Conservation (phyloP, 2,329 filamentous ascomycete species). For the Leptographium flavum region DNA sequence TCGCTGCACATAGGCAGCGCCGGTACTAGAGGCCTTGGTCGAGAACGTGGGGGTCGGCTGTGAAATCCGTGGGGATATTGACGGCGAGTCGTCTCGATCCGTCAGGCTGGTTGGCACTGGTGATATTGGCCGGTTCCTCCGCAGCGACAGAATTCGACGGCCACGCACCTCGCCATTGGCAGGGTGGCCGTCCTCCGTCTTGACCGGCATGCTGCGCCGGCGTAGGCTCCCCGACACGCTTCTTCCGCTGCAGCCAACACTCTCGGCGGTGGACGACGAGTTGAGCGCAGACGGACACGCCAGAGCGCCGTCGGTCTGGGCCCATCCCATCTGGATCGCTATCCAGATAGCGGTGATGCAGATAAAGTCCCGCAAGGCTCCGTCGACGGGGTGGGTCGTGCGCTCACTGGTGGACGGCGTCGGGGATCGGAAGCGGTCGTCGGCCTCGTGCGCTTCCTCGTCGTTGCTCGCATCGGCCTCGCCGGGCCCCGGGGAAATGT, state of each 20-base stretch:
- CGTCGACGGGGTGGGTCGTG: constrained; percentile 24
- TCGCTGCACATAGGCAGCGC: constrained; percentile 30
- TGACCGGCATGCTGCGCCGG: background rate
- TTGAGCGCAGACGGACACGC: background rate
- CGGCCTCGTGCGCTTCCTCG: constrained; percentile 4
- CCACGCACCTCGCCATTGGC: constrained; percentile 1
- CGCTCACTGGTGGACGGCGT: constrained; percentile 11
- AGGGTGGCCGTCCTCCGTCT: background rate
- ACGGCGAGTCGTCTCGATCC: constrained; percentile 5
- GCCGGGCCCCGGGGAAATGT: constrained; percentile 8
- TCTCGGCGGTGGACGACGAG: background rate
- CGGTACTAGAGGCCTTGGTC: constrained; percentile 29
- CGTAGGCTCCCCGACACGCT: background rate
- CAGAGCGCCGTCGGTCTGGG: background rate
- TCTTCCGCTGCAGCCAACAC: background rate
- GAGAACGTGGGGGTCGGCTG: constrained; percentile 14
- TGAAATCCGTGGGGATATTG: background rate
- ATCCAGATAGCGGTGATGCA: constrained; percentile 38
- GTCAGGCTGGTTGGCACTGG: background rate
- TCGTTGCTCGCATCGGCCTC: constrained; percentile 13
- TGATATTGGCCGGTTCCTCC: background rate
- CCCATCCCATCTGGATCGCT: constrained; percentile 28
- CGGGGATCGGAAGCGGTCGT: constrained; percentile 1
- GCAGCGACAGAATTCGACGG: constrained; percentile 5
- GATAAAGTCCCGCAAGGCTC: constrained; percentile 32